Base-by-base conservation (phyloP, 257 asterid genomes). In the Primulina tabacum region DNA sequence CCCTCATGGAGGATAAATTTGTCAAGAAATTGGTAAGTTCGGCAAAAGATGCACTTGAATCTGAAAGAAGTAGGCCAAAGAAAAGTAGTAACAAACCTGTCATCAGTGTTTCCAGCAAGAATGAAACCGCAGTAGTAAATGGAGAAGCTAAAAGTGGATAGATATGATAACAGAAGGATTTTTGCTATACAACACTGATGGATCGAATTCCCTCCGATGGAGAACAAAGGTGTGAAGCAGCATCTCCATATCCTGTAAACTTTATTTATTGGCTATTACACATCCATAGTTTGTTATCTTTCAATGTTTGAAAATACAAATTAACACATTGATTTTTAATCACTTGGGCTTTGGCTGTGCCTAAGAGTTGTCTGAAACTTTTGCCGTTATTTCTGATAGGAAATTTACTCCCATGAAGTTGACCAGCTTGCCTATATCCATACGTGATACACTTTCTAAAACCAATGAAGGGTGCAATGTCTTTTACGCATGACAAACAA, bases 81-180 rank as follows among this genome's bases (percentile, higher is more conserved):
- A 85, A 71, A 76, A 81, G 57, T 69, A 82, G 85, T 60, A 70
- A 73, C 69, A 82, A 81, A 78, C 52, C 85, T 57, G 79, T 16
- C 28, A 30, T 64, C 76, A 77, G 63, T 69, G 37, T 72, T 63
- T 72, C 93, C 73, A 74, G 71, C 78, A 83, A 80, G 61, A 80
- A 74, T 67, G 88, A 78, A 69, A 82, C 68, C 68, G 60, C 86
- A 2, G 73, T 75, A 57, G 83, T 88, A 74, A 88, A 87, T 78
- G 95, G 96, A 78, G 96, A 87, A 67, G 92, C 94, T 72, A 85
- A 85, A 67, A 74, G 85, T 60, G 89, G 89, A 64, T 88, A 76
- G 73, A 67, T 34, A 28, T 62, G 50, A 38, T 50, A 28, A 60
- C 59, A 20, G 60, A 34, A 65, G 34, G 70, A 29, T 61, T 28